A percentile compares a stretch with the other conserved stretches of the same genome.
Evolutionary conservation across 495 filamentous ascomycete genomes (phyloP).

Genomic region (Penicillium cataractarum): DNA sequence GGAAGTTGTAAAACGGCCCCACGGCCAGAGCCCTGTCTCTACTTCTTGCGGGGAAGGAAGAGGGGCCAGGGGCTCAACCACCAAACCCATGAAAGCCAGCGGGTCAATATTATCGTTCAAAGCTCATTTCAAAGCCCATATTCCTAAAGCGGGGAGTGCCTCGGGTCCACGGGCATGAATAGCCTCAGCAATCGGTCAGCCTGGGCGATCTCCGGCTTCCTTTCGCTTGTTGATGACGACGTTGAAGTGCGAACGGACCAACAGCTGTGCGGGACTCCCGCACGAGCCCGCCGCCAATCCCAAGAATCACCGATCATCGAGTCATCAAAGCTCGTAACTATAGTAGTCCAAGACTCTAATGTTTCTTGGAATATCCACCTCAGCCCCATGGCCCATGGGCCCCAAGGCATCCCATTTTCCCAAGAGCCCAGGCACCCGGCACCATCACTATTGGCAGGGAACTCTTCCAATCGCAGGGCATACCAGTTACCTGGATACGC

Average conservation of each 20-base stretch:
- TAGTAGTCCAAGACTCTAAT: not conserved
- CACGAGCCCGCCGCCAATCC: conserved; percentile 13
- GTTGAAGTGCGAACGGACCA: conserved; percentile 17
- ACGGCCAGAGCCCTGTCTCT: not conserved
- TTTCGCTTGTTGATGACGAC: conserved; percentile 12
- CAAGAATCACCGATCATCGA: not conserved
- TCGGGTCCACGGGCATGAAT: not conserved
- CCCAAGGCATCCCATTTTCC: not conserved
- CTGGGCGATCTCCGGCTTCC: conserved; percentile 4
- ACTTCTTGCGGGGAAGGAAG: not conserved
- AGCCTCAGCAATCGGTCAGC: not conserved
- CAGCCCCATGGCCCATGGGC: not conserved
- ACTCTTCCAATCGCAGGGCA: conserved; percentile 5
- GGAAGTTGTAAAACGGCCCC: not conserved
- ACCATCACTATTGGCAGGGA: not conserved
- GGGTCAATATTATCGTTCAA: not conserved
- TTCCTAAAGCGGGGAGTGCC: not conserved
- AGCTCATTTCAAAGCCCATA: not conserved
- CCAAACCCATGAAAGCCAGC: not conserved
- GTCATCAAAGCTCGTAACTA: not conserved
- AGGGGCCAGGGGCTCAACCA: not conserved
- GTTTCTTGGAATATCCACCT: not conserved
- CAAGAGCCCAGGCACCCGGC: not conserved
- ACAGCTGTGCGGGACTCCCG: conserved; percentile 15
- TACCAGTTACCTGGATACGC: conserved; percentile 15